Evolutionary conservation across 768 basidiomycete species (phyloP).

Genomic region (Naganishia vaughanmartiniae): DNA sequence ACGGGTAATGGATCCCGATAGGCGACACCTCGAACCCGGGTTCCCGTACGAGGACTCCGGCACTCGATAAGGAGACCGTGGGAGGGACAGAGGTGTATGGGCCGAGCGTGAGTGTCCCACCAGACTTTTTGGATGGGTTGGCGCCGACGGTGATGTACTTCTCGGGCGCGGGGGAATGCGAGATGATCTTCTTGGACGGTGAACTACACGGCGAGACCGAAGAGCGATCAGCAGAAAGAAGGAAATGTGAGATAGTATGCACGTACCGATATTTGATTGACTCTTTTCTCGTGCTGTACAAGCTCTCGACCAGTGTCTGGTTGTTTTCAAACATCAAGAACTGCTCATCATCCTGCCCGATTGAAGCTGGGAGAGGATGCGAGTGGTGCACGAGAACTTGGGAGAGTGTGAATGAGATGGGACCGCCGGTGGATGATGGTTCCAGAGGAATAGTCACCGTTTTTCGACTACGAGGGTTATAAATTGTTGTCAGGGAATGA

Average conservation of each 20-base stretch:
- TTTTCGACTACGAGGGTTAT: conserved; percentile 36
- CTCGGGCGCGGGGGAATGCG: conserved; percentile 57
- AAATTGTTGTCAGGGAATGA: background rate
- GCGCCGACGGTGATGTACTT: conserved; percentile 60
- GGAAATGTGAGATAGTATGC: background rate
- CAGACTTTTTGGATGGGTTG: conserved; percentile 65
- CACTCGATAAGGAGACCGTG: conserved; percentile 54
- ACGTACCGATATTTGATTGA: conserved; percentile 81
- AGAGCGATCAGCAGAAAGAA: background rate
- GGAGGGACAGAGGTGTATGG: conserved; percentile 74
- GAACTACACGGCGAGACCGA: background rate
- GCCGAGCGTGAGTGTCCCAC: conserved; percentile 80
- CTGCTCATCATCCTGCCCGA: conserved; percentile 73
- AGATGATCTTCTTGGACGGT: conserved; percentile 56
- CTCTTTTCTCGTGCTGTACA: conserved; percentile 75
- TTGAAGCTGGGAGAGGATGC: conserved; percentile 69
- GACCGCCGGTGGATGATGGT: conserved; percentile 36
- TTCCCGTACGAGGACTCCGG: conserved; percentile 30
- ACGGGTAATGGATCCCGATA: conserved; percentile 73
- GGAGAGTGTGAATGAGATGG: conserved; percentile 73
- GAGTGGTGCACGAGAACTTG: conserved; percentile 75
- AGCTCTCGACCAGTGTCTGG: conserved; percentile 72
- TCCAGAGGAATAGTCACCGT: conserved; percentile 14
- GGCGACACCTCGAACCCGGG: conserved; percentile 65
- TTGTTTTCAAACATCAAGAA: conserved; percentile 72